Base-by-base conservation (phyloP, 2,329 filamentous ascomycete genomes). In the Nothomitra cinnamomea region DNA sequence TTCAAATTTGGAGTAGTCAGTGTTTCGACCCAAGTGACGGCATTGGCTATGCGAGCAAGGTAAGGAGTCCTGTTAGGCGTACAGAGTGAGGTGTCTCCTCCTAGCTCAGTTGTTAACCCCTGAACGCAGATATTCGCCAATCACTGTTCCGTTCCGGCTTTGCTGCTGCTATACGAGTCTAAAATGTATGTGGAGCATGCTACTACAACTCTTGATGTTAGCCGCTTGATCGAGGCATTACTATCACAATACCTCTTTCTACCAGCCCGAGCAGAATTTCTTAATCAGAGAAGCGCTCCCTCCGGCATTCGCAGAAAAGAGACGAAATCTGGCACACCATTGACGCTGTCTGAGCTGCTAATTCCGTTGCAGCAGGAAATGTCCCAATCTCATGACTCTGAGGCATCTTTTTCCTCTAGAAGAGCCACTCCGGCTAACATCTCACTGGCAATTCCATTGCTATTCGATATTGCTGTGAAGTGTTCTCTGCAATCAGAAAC, bases 121-220 rank as follows among this genome's bases (percentile, higher is more conserved):
- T n/a, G 36, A 12, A 38, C 17, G 24, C 19, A 54, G 53, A 35
- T n/a, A 6, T 54, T 54, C 47, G 25, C 53, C 8, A 5, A 47
- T 25, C 24, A 53, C 5, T 54, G 53, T 22, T 25, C 51, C 17
- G n/a, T 54, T 35, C 43, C 45, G 2, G 53, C 25, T 13, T 15
- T 54, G n/a, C 47, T 53, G 10, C 21, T 54, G 36, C 17, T 54
- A 22, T 36, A 54, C 8, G 35, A 54, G 38, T 50, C 22, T n/a
- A 38, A 13, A 3, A 17, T 10, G 25, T 21, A 21, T 6, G 19
- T 35, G n/a, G 24, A 21, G 7, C 13, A 54, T 10, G 22, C 22
- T 24, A 51, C 21, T 8, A 42, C n/a, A 17, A n/a, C 13, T 28
- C 10, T 21, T 21, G 47, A 40, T 15, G 17, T 19, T 22, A 41